Base-by-base conservation (phyloP, 163 green algal species). In the Chlamydomonas reinhardtii region DNA sequence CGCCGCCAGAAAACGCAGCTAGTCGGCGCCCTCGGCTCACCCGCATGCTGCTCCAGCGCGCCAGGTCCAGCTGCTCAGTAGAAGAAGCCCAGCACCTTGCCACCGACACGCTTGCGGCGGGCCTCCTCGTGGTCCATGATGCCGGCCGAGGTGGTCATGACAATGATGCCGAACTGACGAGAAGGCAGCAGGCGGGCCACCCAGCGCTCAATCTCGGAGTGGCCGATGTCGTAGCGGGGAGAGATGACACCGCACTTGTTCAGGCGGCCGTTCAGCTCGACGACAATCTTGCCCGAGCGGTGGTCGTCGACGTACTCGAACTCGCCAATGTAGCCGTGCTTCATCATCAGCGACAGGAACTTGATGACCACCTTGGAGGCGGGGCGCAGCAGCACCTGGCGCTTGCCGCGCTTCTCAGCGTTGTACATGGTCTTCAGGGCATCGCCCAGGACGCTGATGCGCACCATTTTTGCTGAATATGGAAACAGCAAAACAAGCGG, bases 241-340 rank as follows among this genome's bases (percentile, higher is more conserved):
- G 95, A 98, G 93, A 99, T 99, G 43, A 99, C 97, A 71, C 98
- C 98, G 93, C 97, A 99, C 93, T 99, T 99, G 96, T 99, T 99
- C 74, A 99, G 94, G 74, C 98, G 92, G 43, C 98, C 98, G 90
- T 99, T 99, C 27, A 99, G 95, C 94, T 99, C 97, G 52, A 99
- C 96, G 27, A 99, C 98, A 88, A 99, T 99, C 95, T 99, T 99
- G 90, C 98, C 98, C 11, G 92, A 94, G 52, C 98, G 94, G 91
- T 99, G 97, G 95, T 99, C 98, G 86, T 99, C 98, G 59, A 99
- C 97, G 82, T 97, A 96, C 92, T 99, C 98, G 89, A 99, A 99
- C 94, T 99, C 98, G 89, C 95, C 95, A 89, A 99, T 99, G 96
- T 99, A 99, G 64, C 97, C 98, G 91, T 99, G 96, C 94, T 98